These are phyloP conservation scores for Achaetomiella virescens DNA, from an alignment of 495 filamentous ascomycete species.

Conservation along the genomic window DNA sequence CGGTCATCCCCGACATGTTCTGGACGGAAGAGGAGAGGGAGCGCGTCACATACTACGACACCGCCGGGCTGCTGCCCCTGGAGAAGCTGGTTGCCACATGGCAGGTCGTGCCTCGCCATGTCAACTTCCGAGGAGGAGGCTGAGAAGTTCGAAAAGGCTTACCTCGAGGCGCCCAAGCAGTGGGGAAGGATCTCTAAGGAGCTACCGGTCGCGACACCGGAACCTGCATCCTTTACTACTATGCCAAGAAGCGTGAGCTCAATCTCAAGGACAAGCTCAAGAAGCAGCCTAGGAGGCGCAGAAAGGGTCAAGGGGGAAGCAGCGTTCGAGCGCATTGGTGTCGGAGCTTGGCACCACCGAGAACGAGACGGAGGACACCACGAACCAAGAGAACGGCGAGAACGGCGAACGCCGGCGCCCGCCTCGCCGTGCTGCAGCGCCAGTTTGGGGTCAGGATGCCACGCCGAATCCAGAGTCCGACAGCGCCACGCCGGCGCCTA, in stretches of 20 bases:
- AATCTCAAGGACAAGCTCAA: constrained; percentile 83
- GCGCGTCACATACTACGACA: constrained; percentile 60
- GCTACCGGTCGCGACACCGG: constrained; percentile 66
- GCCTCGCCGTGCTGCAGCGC: constrained; percentile 49
- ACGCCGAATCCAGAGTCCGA: constrained; percentile 49
- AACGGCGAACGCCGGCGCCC: constrained; percentile 44
- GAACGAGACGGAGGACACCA: constrained; percentile 45
- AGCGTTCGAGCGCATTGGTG: constrained; percentile 69
- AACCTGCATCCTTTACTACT: constrained; percentile 92
- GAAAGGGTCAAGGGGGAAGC: constrained; percentile 50
- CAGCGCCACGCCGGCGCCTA: constrained; percentile 42
- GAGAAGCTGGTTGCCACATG: constrained; percentile 62
- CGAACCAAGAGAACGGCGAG: constrained; percentile 42
- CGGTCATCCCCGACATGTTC: constrained; percentile 74
- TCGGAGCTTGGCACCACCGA: constrained; percentile 61
- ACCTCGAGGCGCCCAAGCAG: constrained; percentile 78
- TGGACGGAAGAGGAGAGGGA: constrained; percentile 43
- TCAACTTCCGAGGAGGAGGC: constrained; percentile 82
- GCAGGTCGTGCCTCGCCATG: constrained; percentile 65
- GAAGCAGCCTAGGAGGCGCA: constrained; percentile 60
- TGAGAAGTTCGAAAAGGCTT: constrained; percentile 68
- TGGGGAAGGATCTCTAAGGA: constrained; percentile 83
- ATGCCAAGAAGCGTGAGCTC: constrained; percentile 79
- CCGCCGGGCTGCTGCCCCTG: constrained; percentile 61
- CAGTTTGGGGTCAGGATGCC: constrained; percentile 43